Base-by-base conservation (phyloP, 2,329 filamentous ascomycete species). In the Ceratocystis variospora region DNA sequence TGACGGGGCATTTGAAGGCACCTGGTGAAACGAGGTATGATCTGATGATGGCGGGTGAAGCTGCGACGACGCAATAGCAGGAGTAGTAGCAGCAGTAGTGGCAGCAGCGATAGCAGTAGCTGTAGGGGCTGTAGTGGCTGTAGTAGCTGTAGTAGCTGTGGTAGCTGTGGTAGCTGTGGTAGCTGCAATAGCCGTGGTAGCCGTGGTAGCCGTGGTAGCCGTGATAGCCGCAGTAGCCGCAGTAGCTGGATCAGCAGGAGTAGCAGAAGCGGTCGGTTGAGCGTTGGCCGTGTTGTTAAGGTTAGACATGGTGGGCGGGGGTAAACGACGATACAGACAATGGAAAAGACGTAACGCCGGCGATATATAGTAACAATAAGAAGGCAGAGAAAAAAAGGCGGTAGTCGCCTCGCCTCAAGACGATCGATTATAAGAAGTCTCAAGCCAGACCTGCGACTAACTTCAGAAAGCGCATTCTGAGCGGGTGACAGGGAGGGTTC, bases 1-100 rank as follows among this genome's bases (percentile, higher is more conserved):
- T 2, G 77, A 74, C 5, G 77, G 76, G 28, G 84, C 85, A 45
- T 73, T 69, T 62, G 77, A 77, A 41, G 74, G 80, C 48, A 73
- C 75, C 62, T 76, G 75, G 46, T 77, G 76, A 2, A 72, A 68
- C 12, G 74, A 72, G 25, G 50, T 28, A 7, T 31, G 1, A 15
- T 31, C 63, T 19, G 50, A 45, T 37, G 50, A 33, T 53, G 72
- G 69, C 22, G 72, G 62, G 17, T 71, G 71, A 48, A 72, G 22
- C 53, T 19, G 65, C 31, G 59, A 25, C 25, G 62, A 61, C 31
- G 61, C 48, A 37, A 55, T 19, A 28, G 22, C 19, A 15, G 63
- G n/a, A 10, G n/a, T 22, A 53, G 10, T 5, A 28, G 31, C 33
- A 15, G 37, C 12, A 41, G 37, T 12, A 41, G 37, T 15, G 15